A percentile compares a stretch with the other conserved stretches of the same genome.
phyloP scores from a whole-genome alignment of 148 eudicot species.

The Camellia granthamiana region DNA sequence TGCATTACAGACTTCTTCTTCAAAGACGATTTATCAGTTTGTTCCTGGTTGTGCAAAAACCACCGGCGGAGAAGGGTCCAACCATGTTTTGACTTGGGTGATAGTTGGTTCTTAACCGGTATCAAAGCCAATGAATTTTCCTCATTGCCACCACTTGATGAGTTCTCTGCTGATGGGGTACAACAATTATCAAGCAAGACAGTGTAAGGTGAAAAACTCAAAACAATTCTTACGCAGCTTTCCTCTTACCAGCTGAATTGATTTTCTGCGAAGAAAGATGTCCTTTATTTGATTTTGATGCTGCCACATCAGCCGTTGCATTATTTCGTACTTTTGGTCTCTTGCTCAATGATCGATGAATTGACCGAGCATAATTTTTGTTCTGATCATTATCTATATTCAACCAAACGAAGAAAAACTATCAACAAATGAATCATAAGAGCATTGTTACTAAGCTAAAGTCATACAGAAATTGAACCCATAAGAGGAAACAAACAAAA shows the following conservation, averaged over 20 bases:
- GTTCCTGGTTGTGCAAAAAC: conserved; percentile 25
- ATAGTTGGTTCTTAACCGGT: conserved; percentile 29
- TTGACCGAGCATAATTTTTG: conserved; percentile 39
- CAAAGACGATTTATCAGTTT: conserved; percentile 25
- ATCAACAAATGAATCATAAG: not conserved
- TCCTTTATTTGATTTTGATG: not conserved
- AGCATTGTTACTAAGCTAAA: not conserved
- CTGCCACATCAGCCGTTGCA: conserved; percentile 6
- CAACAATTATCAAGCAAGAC: conserved; percentile 13
- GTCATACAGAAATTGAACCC: not conserved
- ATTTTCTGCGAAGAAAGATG: not conserved
- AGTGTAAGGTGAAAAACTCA: conserved; percentile 43
- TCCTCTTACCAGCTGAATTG: not conserved
- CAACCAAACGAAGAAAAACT: conserved; percentile 30
- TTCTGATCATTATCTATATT: conserved; percentile 30
- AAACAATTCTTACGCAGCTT: conserved; percentile 35
- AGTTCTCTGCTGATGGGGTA: conserved; percentile 18
- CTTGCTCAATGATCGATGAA: conserved; percentile 43
- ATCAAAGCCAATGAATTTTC: conserved; percentile 50
- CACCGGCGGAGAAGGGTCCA: conserved; percentile 58
- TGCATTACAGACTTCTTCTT: conserved; percentile 48
- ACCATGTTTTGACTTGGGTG: conserved; percentile 48
- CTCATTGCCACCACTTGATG: conserved; percentile 17
- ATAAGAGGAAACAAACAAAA: not conserved
- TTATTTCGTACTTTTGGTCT: conserved; percentile 25